A percentile compares a stretch with the other conserved stretches of the same genome.
These are phyloP conservation scores for Apiotrichum gracile DNA, from an alignment of 1,284 basidiomycete genomes.

Conservation along the genomic window DNA sequence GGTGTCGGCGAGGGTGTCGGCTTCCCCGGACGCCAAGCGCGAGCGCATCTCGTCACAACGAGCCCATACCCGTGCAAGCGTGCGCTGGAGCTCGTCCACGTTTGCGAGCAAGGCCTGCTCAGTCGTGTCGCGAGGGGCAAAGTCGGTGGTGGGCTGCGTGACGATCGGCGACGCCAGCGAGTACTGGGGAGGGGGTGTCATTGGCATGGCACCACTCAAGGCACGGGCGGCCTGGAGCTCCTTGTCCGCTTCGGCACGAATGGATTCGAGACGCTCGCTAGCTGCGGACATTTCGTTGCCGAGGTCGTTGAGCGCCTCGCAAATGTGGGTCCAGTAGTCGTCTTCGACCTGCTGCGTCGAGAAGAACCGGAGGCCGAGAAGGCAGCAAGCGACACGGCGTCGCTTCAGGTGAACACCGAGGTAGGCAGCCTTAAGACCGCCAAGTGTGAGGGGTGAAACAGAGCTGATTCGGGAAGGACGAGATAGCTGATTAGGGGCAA, in stretches of 20 bases:
- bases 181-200: background rate
- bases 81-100: constrained; percentile 16
- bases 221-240: constrained; percentile 1
- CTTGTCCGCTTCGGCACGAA: constrained; percentile 12
- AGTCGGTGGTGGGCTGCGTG: constrained; percentile 1
- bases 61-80: constrained; percentile 14
- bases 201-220: background rate
- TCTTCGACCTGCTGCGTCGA: background rate
- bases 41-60: constrained; percentile 11
- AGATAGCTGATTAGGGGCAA: background rate
- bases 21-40: background rate
- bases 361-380: constrained; percentile 33
- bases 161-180: background rate
- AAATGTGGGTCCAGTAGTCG: constrained; percentile 31
- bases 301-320: constrained; percentile 16
- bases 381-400: constrained; percentile 35
- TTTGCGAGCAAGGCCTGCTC: constrained; percentile 7
- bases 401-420: constrained; percentile 37
- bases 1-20: background rate
- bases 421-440: constrained; percentile 35
- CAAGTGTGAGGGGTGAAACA: constrained; percentile 32
- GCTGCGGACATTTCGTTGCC: constrained; percentile 16
- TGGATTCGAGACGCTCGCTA: constrained; percentile 15
- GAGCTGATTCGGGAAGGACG: constrained; percentile 14
- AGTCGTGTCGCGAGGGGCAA: constrained; percentile 11